Base-by-base conservation (phyloP, 1,284 basidiomycete species). In the Leccinum solheimii region DNA sequence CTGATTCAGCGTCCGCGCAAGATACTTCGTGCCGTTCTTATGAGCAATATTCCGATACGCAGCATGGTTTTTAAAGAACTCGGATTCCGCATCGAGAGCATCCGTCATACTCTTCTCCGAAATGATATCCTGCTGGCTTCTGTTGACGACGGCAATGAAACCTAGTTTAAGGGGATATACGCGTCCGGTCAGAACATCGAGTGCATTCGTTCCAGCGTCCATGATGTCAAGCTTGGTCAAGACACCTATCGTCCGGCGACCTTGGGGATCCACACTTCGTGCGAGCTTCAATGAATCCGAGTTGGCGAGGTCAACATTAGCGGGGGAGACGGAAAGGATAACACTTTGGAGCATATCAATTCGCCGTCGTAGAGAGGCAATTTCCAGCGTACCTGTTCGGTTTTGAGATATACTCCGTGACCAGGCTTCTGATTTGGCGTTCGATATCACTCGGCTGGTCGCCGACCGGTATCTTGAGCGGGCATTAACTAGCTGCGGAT, bases 301-400 rank as follows among this genome's bases (percentile, higher is more conserved):
- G 78, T 99, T 99, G 72, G 97, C 97, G 59, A 99, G 87, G 77
- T 99, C 97, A 62, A 98, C 97, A 73, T 99, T 99, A 50, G 97
- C 97, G 3, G 95, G 88, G 11, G 96, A 98, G 19, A 99, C 95
- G 27, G 97, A 91, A 56, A 99, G 89, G 68, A 99, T 97, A 67
- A 99, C 95, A 68, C 95, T 95, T 70, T 67, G 21, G 55, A 57
- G 30, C 40, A 55, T 48, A 59, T 61, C 56, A 64, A 51, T 14
- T 27, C 26, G 48, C 40, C n/a, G 23, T 55, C n/a, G 13, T 54
- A 30, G 27, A 51, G 26, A 0, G 8, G 9, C 0, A 11, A 14
- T 27, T 11, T 26, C 58, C 57, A 45, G 50, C 85, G 64, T 64
- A 94, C 94, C 94, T 93, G 76, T 98, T 99, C 23, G 96, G 94